These are phyloP conservation scores for Oenanthe javanica DNA, from an alignment of 140 eudicot species.

Conservation along the genomic window DNA sequence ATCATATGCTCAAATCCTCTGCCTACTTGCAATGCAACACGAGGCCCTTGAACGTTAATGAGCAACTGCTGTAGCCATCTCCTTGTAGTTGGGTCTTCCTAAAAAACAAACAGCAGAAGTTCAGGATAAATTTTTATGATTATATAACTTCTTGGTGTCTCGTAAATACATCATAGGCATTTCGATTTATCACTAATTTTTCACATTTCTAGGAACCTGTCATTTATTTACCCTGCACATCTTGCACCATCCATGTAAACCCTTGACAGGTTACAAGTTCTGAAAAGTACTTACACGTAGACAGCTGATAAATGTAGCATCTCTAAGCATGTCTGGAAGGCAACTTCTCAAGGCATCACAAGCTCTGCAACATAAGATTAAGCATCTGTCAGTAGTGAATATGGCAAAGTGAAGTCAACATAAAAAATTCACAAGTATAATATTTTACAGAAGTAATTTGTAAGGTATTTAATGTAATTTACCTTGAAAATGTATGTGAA, in stretches of 20 bases:
- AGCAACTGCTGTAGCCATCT: constrained; percentile 83
- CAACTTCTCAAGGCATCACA: constrained; percentile 87
- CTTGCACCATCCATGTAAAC: neutral
- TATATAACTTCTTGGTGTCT: neutral
- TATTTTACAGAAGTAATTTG: neutral
- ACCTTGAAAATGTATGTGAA: constrained; percentile 30
- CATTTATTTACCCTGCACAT: neutral
- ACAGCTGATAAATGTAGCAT: constrained; percentile 65
- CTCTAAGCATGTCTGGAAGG: constrained; percentile 86
- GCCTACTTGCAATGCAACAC: constrained; percentile 66
- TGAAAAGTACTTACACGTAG: constrained; percentile 61
- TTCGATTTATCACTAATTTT: neutral
- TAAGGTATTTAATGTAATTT: neutral
- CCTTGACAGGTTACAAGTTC: neutral
- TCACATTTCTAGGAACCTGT: neutral
- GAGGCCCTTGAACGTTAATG: constrained; percentile 69
- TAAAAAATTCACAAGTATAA: neutral
- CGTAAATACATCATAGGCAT: neutral
- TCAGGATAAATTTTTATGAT: neutral
- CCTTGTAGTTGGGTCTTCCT: constrained; percentile 81
- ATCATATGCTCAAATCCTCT: constrained; percentile 76
- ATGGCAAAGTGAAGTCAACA: neutral
- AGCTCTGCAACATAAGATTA: constrained; percentile 45
- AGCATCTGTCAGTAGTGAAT: constrained; percentile 2
- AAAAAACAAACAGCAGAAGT: neutral